Evolutionary conservation across 345 rosid genomes (phyloP), one percentile per base, ranked within the genome.

Genomic region (Kandelia obovata): DNA sequence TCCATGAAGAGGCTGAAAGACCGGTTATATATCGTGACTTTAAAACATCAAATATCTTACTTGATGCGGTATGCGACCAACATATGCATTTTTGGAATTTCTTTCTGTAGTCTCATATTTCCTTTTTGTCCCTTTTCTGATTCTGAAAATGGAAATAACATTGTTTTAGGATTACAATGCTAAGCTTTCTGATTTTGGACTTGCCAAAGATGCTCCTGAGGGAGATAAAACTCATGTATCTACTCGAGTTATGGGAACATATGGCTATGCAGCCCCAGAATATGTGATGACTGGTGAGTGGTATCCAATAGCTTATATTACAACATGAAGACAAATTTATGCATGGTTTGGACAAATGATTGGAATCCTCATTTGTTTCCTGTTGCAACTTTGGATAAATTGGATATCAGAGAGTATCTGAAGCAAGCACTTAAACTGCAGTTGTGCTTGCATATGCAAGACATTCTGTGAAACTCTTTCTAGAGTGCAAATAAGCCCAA

Each of bases 231-330:
- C 78, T 31, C 83, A 80, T 69, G 81, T 80, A 31, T 80, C 83
- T 28, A 80, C 83, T 65, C 78, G 83, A 58, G 83, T 80, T 34
- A 80, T 80, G 83, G 83, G 83, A 37, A 80, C 83, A 46, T 80
- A 77, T 56, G 83, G 83, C 7, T 80, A 80, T 76, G 83, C 83
- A 34, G 83, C 83, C 30, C 83, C 83, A 0, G 83, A 80, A 64
- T 80, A 80, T 59, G 81, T 80, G 34, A 76, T 80, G 81, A 77
- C 83, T 19, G 83, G 83, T 80, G 46, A 68, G 73, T 64, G 57
- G 17, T 25, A 5, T 30, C 49, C 1, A 43, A 23, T 55, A 62
- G 5, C 21, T 62, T 68, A 46, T 32, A 51, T 37, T 6, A 5
- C 8, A 6, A 0, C 26, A 26, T 46, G 8, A 28, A 20, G 5